Base-by-base conservation (phyloP, 2,329 filamentous ascomycete species). In the Colletotrichum acutatum region DNA sequence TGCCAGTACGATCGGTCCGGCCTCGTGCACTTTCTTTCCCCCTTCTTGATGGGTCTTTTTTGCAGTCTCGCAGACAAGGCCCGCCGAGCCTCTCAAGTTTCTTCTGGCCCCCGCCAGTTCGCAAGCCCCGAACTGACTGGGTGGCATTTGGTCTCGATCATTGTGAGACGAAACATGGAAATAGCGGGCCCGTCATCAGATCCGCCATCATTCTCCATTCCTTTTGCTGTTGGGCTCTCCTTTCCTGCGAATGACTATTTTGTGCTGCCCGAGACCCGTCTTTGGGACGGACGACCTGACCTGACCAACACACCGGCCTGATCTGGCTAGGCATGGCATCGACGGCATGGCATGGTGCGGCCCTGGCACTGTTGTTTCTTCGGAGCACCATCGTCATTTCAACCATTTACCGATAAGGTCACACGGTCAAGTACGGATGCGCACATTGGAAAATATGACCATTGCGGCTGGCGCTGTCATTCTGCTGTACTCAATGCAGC, bases 81-180 rank as follows among this genome's bases (percentile, higher is more conserved):
- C 30, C 24, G 58, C 60, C 46, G 26, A 63, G 46, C 28, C 30
- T 63, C 59, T 24, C 66, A 60, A 60, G 22, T 72, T 72, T 30
- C 53, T 70, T 70, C 54, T 70, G 24, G n/a, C 46, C 69, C 65
- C 66, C 66, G 46, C 66, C 60, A 70, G 70, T 65, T 72, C 66
- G 66, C 59, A 72, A 72, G 70, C 70, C 70, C 70, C 66, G 66
- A 64, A 19, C 59, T 53, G 22, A 19, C 59, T 53, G 22, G 66
- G 66, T 64, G 54, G 59, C 56, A 70, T 65, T 53, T 52, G 46
- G 60, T 65, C 54, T 70, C 66, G 54, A 69, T 64, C 54, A 64
- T 26, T 54, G 60, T 65, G 54, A 72, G 66, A 70, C 59, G 60
- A 60, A 70, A 70, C 66, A 72, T 65, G 54, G 60, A 63, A 69